phyloP scores from a whole-genome alignment of 345 rosid species.

The Hypericum perforatum region DNA sequence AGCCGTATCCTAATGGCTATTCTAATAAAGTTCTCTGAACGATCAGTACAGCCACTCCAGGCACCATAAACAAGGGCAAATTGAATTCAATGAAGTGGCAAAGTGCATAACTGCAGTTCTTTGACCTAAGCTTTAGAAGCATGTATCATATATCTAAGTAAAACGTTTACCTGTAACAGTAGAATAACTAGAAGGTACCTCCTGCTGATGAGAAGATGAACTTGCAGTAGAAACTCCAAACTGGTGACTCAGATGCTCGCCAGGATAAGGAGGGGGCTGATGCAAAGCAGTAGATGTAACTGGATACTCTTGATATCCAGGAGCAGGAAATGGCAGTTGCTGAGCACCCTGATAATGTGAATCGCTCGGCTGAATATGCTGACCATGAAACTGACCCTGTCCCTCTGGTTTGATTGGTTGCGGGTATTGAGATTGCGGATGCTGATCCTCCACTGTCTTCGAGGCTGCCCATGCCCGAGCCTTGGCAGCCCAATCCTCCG shows the following conservation, averaged over 20 bases:
- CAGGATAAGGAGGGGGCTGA: slow-evolving; percentile 33
- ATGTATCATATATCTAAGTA: slow-evolving; percentile 39
- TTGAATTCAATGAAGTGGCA: slow-evolving; percentile 8
- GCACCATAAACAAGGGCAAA: neutral
- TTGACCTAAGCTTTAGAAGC: slow-evolving; percentile 45
- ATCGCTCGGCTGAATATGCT: slow-evolving; percentile 34
- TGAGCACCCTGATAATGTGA: slow-evolving; percentile 51
- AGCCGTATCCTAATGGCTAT: no score
- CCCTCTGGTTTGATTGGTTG: slow-evolving; percentile 40
- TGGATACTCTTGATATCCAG: slow-evolving; percentile 56
- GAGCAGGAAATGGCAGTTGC: slow-evolving; percentile 32
- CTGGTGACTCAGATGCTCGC: slow-evolving; percentile 29
- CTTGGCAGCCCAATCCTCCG: slow-evolving; percentile 92
- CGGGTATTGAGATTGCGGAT: slow-evolving; percentile 35
- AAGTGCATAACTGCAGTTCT: slow-evolving; percentile 29
- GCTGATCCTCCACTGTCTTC: slow-evolving; percentile 38
- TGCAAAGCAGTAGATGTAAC: slow-evolving; percentile 33
- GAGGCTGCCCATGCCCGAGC: slow-evolving; percentile 92
- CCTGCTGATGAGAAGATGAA: slow-evolving; percentile 89
- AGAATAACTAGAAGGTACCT: slow-evolving; percentile 99
- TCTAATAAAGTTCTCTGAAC: no score
- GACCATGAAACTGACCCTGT: slow-evolving; percentile 37
- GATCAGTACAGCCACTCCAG: neutral
- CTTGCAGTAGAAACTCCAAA: slow-evolving; percentile 37
- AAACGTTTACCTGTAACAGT: slow-evolving; percentile 92